Percentiles rank a stretch among this genome's conserved stretches.
phyloP scores from a whole-genome alignment of 352 stramenopile species.

The Globisporangium irregulare region DNA sequence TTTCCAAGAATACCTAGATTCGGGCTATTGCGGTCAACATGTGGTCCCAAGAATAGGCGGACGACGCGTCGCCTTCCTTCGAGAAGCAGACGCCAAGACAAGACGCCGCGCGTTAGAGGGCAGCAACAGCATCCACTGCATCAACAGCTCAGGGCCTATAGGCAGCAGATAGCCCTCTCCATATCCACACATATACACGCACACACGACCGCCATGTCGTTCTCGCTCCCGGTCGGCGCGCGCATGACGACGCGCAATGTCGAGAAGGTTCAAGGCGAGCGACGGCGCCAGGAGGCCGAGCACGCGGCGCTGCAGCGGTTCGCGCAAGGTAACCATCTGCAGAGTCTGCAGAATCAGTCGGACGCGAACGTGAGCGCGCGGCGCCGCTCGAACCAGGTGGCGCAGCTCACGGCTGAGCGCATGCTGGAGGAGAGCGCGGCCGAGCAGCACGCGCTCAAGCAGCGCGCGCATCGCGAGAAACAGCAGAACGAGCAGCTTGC shows the following conservation, averaged over 20 bases:
- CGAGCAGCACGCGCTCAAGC: conserved; percentile 19
- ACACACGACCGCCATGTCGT: conserved; percentile 3
- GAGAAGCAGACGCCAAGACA: too few species aligned
- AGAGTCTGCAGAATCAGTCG: conserved; percentile 59
- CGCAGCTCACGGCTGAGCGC: conserved; percentile 63
- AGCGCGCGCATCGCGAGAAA: conserved; percentile 34
- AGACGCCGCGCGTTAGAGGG: too few species aligned
- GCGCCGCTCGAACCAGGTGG: conserved; percentile 52
- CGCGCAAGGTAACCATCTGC: conserved; percentile 51
- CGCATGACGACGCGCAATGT: conserved; percentile 63
- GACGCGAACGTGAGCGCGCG: conserved; percentile 48
- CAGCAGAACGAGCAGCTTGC: conserved; percentile 78
- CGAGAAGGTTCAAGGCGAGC: conserved; percentile 59
- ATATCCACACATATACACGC: not conserved
- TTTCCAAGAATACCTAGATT: too few species aligned
- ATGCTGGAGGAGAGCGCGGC: conserved; percentile 59
- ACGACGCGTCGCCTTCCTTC: too few species aligned
- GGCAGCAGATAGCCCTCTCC: too few species aligned
- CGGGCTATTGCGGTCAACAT: too few species aligned
- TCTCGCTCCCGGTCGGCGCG: conserved; percentile 19
- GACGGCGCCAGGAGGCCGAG: conserved; percentile 58
- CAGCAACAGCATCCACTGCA: too few species aligned
- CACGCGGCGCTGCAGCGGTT: conserved; percentile 54
- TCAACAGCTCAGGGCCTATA: too few species aligned
- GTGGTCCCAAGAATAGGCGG: too few species aligned